These are phyloP conservation scores for Akanthomyces dipterigenus DNA, from an alignment of 2,329 filamentous ascomycete species.

Conservation along the genomic window DNA sequence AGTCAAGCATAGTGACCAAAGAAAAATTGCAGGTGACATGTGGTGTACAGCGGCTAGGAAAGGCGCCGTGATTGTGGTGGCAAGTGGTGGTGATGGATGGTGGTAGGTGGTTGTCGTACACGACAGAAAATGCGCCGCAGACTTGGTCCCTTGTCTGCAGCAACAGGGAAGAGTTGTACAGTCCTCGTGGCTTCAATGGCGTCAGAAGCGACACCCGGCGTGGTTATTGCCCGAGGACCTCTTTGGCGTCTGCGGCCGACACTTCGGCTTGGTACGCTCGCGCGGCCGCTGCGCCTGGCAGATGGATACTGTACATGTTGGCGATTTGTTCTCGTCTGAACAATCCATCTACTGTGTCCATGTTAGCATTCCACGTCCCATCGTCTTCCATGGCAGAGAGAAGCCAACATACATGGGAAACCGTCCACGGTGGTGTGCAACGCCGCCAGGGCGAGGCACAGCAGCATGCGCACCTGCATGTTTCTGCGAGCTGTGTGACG, in stretches of 20 bases:
- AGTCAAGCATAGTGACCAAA: background rate
- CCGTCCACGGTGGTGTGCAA: background rate
- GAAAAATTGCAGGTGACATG: background rate
- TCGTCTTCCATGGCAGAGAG: background rate
- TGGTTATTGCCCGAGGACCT: background rate
- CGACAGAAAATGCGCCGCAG: background rate
- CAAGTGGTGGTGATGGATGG: background rate
- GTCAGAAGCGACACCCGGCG: too few species aligned
- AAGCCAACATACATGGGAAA: background rate
- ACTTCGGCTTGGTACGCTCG: background rate
- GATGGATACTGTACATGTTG: background rate
- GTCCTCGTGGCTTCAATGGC: background rate
- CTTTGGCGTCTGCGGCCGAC: background rate
- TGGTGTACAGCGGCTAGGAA: background rate
- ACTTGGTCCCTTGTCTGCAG: background rate
- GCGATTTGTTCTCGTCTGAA: background rate
- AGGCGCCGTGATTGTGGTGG: too few species aligned
- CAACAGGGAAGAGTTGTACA: background rate
- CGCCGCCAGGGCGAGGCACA: constrained; percentile 4
- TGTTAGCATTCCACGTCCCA: background rate
- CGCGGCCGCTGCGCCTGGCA: background rate
- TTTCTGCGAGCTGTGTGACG: background rate
- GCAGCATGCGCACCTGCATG: constrained; percentile 1
- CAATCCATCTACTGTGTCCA: background rate
- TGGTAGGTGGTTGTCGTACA: background rate